Evolutionary conservation across 2,329 filamentous ascomycete species (phyloP), one percentile per base, ranked within the genome.

Genomic region (Thelonectria olida): DNA sequence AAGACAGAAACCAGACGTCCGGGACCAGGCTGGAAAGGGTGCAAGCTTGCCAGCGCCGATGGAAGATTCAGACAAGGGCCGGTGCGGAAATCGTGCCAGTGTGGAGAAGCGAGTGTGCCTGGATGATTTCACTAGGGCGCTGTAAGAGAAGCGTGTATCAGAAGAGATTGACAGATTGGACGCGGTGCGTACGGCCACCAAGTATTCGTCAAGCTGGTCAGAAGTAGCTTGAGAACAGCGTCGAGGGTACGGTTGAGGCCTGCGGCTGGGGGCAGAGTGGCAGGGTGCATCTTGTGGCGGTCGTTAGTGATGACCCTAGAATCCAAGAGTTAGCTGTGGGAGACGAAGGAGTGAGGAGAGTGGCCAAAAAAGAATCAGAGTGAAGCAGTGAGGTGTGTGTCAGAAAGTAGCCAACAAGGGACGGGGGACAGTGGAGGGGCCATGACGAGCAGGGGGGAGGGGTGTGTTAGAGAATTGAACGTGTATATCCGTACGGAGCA

Each of bases 71-170:
- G 57, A 57, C 60, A 67, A 70, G 58, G 64, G 53, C 60, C 50
- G 54, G 58, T 56, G 62, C 53, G 61, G 67, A 65, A 62, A 63
- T 66, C 59, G 64, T 68, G 57, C 63, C 66, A 68, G 70, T 65
- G 80, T 82, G 79, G 79, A 81, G 81, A 74, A 76, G 72, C 69
- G 62, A 74, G 64, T 72, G 73, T 70, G 71, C 76, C 75, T 78
- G 76, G 72, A 72, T 76, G 78, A 79, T 80, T 79, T 78, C 69
- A 78, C 79, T 80, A 79, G 63, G 63, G 59, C 60, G 54, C 54
- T 54, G 58, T 52, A 63, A 54, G 50, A 61, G 53, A 72, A 68
- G 77, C 75, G 76, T 78, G 78, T 80, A 78, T 80, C 79, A 80
- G 77, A 78, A 75, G 74, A 78, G 76, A 79, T 69, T 65, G 68